Evolutionary conservation across 2,329 filamentous ascomycete genomes (phyloP).

Genomic region (Ophiostoma sp.): DNA sequence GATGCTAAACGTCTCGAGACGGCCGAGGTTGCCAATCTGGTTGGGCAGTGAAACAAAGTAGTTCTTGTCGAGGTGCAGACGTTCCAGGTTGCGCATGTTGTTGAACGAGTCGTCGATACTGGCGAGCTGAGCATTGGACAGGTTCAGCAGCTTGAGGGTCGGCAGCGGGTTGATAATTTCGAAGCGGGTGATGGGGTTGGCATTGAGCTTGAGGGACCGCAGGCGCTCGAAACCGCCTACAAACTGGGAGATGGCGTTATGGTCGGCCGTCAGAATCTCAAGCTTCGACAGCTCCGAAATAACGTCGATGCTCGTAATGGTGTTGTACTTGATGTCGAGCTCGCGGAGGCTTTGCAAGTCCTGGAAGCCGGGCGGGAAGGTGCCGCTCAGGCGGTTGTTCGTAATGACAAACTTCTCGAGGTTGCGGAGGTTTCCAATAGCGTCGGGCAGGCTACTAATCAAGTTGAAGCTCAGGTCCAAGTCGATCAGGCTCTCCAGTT

Average conservation of each 20-base stretch:
- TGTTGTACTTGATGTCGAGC: slow-evolving; percentile 92
- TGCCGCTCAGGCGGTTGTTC: slow-evolving; percentile 82
- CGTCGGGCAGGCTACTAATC: slow-evolving; percentile 73
- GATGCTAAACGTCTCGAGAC: slow-evolving; percentile 88
- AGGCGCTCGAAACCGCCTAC: slow-evolving; percentile 84
- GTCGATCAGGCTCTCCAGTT: slow-evolving; percentile 80
- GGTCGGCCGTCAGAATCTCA: slow-evolving; percentile 84
- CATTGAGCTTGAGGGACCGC: slow-evolving; percentile 83
- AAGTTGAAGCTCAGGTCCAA: slow-evolving; percentile 96
- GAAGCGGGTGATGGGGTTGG: slow-evolving; percentile 93
- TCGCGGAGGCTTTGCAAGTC: slow-evolving; percentile 79
- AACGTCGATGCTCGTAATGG: slow-evolving; percentile 82
- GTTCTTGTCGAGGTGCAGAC: slow-evolving; percentile 88
- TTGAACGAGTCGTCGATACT: slow-evolving; percentile 87
- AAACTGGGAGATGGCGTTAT: slow-evolving; percentile 90
- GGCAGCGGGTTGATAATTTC: slow-evolving; percentile 75
- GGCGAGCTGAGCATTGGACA: slow-evolving; percentile 87
- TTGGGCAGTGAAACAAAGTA: slow-evolving; percentile 88
- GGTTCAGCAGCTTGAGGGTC: slow-evolving; percentile 80
- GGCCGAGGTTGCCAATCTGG: slow-evolving; percentile 79
- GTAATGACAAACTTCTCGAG: slow-evolving; percentile 92
- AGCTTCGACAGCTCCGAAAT: slow-evolving; percentile 81
- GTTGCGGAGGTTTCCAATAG: slow-evolving; percentile 74
- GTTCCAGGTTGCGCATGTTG: slow-evolving; percentile 82
- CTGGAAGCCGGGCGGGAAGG: slow-evolving; percentile 71